Conservation (phyloP, 306 rosid species). For the Erythrophleum fordii region DNA sequence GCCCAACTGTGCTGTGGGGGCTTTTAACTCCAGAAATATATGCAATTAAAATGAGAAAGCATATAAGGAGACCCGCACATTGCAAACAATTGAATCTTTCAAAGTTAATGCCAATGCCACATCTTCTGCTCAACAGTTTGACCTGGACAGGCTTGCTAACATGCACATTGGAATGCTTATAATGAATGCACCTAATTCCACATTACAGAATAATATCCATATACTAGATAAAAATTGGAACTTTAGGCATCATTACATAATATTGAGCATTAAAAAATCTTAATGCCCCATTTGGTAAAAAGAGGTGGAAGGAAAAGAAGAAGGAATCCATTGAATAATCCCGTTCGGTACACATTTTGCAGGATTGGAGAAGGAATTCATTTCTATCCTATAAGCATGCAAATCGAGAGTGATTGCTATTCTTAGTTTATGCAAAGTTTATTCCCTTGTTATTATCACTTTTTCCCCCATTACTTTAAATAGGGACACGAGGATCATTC, state of each 20-base stretch:
- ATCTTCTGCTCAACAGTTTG: conserved; percentile 66
- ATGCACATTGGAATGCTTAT: conserved; percentile 56
- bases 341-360: no score
- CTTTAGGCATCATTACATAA: conserved; percentile 32
- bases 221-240: conserved; percentile 46
- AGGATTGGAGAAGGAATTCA: no score
- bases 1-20: conserved; percentile 76
- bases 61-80: conserved; percentile 57
- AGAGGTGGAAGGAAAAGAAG: no score
- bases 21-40: conserved; percentile 71
- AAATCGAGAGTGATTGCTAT: no score
- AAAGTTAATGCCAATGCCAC: conserved; percentile 58
- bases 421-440: no score
- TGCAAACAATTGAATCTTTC: conserved; percentile 69
- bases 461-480: no score
- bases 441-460: no score
- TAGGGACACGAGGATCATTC: no score
- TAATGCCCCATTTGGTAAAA: no score
- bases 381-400: no score
- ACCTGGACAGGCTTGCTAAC: conserved; percentile 62
- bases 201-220: conserved; percentile 40
- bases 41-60: conserved; percentile 60
- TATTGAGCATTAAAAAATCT: neutral
- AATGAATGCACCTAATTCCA: conserved; percentile 47
- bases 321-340: no score